Base-by-base conservation (phyloP, 306 rosid species). In the Ormosia semicastrata region DNA sequence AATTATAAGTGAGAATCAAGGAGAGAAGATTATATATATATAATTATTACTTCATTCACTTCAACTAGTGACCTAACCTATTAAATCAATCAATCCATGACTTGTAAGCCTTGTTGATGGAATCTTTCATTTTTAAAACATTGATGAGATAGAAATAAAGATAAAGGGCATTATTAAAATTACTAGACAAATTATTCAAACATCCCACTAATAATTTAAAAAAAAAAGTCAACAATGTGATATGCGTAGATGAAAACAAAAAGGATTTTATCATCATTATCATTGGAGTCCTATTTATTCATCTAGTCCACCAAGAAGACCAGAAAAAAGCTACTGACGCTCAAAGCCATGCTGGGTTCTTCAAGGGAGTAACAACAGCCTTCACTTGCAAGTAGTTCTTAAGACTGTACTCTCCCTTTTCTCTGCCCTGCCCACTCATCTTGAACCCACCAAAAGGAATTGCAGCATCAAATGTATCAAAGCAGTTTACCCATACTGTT, bases 391-490 rank as follows among this genome's bases (percentile, higher is more conserved):
- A 83, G 92, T 95, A 95, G 79, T 89, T 91, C 5, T 72, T 54
- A 40, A 93, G 96, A 74, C 97, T 85, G 63, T 95, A 92, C 63
- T 86, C 88, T 29, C 99, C 98, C 79, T 93, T 95, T 67, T 95
- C 99, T 86, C 98, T 87, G n/a, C 99, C 97, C 1, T 82, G 88
- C 5, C 98, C 98, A 71, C 99, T 95, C 98, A 90, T 89, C 87
- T 95, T 95, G 88, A 84, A 95, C 43, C 99, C 98, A 52, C 99
- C 98, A 76, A 95, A 95, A 29, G 98, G 99, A 88, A 95, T 85
- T 54, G 98, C 89, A 67, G 99, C 97, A 84, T 93, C 99, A 87
- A 90, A 88, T 75, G 82, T 83, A 84, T 92, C 91, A 77, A 74
- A 95, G 89, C 98, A 89, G 60, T 95, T 95, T 47, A 93, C 56